Conservation (phyloP, 805 yeast genomes). For the Metschnikowia matae region DNA sequence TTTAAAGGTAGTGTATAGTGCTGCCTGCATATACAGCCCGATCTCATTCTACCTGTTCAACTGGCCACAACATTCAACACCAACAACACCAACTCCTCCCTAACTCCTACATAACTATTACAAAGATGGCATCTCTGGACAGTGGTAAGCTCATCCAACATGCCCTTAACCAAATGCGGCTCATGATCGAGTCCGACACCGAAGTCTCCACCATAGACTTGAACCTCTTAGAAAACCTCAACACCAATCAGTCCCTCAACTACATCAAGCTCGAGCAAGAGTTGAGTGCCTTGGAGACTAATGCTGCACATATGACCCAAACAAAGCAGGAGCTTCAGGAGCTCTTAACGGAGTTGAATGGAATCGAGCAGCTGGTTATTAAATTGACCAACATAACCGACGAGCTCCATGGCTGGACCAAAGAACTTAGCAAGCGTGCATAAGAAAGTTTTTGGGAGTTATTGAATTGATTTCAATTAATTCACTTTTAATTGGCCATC, state of each 20-base stretch:
- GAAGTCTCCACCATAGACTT: slow-evolving; percentile 42
- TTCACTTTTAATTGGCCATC: too few relatives aligned
- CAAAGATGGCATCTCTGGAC: slow-evolving; percentile 24
- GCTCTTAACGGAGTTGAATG: slow-evolving; percentile 21
- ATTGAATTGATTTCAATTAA: too few relatives aligned
- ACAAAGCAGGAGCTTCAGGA: slow-evolving; percentile 23
- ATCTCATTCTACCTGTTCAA: neutral
- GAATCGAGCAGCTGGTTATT: slow-evolving; percentile 33
- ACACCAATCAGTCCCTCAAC: slow-evolving; percentile 55
- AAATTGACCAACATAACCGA: slow-evolving; percentile 38
- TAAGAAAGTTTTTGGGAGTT: neutral
- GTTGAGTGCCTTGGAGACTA: slow-evolving; percentile 41
- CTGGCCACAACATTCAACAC: neutral
- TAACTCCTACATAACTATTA: neutral
- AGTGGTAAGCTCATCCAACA: slow-evolving; percentile 25
- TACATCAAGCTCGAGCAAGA: slow-evolving; percentile 43
- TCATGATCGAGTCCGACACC: slow-evolving; percentile 38
- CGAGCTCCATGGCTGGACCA: slow-evolving; percentile 11
- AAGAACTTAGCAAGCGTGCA: slow-evolving; percentile 3
- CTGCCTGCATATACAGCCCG: too few relatives aligned
- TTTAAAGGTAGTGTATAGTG: too few relatives aligned
- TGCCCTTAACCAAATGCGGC: slow-evolving; percentile 28
- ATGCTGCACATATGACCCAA: slow-evolving; percentile 27
- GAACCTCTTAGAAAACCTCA: slow-evolving; percentile 49
- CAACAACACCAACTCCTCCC: neutral